Evolutionary conservation across 2,329 filamentous ascomycete species (phyloP).

Genomic region (Apiospora arundinis): DNA sequence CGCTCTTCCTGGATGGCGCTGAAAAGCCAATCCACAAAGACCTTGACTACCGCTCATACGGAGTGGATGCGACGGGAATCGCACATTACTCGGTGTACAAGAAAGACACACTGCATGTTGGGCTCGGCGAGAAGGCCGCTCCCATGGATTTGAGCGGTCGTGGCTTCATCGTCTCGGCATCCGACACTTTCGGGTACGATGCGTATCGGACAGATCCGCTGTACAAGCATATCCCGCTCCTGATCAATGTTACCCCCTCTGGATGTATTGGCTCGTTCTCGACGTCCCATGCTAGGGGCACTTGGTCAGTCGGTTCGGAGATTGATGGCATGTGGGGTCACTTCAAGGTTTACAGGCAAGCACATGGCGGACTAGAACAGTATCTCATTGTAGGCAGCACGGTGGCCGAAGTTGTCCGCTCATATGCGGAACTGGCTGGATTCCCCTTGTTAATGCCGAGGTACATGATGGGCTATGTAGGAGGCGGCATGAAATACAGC

Average conservation of each 20-base stretch:
- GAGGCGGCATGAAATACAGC: slow-evolving; percentile 65
- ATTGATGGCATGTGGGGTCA: slow-evolving; percentile 79
- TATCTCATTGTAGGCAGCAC: slow-evolving; percentile 72
- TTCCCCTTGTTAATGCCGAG: slow-evolving; percentile 72
- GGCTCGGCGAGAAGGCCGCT: slow-evolving; percentile 72
- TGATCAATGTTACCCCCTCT: slow-evolving; percentile 70
- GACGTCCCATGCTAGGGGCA: slow-evolving; percentile 67
- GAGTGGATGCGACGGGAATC: slow-evolving; percentile 64
- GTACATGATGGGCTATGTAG: slow-evolving; percentile 77
- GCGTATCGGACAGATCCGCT: slow-evolving; percentile 73
- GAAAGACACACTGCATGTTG: slow-evolving; percentile 68
- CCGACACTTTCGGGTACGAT: slow-evolving; percentile 77
- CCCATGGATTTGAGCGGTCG: slow-evolving; percentile 75
- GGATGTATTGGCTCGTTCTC: slow-evolving; percentile 74
- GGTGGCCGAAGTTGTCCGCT: slow-evolving; percentile 67
- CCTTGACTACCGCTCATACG: slow-evolving; percentile 70
- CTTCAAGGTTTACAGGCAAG: slow-evolving; percentile 77
- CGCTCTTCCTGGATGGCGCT: slow-evolving; percentile 56
- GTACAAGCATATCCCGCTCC: slow-evolving; percentile 77
- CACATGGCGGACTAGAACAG: slow-evolving; percentile 74
- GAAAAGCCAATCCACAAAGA: slow-evolving; percentile 65
- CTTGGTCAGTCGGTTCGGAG: slow-evolving; percentile 72
- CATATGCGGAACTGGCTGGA: slow-evolving; percentile 72
- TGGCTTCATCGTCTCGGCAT: slow-evolving; percentile 70
- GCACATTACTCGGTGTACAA: slow-evolving; percentile 71